A percentile compares a stretch with the other conserved stretches of the same genome.
These are phyloP conservation scores for Turritis glabra DNA, from an alignment of 345 rosid species.

Conservation along the genomic window DNA sequence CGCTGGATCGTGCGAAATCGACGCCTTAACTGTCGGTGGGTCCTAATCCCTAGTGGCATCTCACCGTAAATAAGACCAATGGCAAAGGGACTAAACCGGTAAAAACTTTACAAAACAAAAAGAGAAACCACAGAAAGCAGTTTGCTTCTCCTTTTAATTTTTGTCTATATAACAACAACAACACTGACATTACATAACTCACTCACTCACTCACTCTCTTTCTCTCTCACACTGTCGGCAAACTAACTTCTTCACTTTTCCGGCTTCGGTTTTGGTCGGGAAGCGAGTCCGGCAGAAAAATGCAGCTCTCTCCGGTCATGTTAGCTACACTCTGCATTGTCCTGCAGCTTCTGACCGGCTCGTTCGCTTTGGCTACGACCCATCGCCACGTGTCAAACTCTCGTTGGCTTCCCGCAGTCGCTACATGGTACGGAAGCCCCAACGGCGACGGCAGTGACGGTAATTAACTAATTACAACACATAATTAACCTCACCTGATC, in stretches of 20 bases:
- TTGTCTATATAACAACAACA: constrained; percentile 33
- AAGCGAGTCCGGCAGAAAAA: constrained; percentile 35
- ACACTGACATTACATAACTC: constrained; percentile 31
- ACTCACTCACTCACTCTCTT: constrained; percentile 14
- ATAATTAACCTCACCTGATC: neutral
- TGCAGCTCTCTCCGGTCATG: constrained; percentile 32
- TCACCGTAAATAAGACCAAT: constrained; percentile 44
- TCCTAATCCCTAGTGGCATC: constrained; percentile 41
- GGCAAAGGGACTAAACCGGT: constrained; percentile 20
- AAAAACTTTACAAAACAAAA: neutral
- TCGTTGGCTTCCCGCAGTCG: constrained; percentile 86
- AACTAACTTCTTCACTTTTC: constrained; percentile 8
- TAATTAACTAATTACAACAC: constrained; percentile 44
- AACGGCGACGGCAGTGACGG: constrained; percentile 98
- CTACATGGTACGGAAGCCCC: constrained; percentile 97
- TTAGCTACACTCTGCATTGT: constrained; percentile 20
- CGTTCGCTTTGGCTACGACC: neutral
- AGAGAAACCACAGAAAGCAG: constrained; percentile 35
- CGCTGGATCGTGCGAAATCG: constrained; percentile 51
- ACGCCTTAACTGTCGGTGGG: constrained; percentile 86
- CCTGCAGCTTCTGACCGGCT: constrained; percentile 23
- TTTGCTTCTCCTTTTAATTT: neutral
- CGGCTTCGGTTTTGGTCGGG: neutral
- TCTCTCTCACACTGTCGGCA: constrained; percentile 41
- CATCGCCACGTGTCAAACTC: constrained; percentile 37